Evolutionary conservation across 1,284 basidiomycete genomes (phyloP).

Genomic region (Dichomitus squalens): DNA sequence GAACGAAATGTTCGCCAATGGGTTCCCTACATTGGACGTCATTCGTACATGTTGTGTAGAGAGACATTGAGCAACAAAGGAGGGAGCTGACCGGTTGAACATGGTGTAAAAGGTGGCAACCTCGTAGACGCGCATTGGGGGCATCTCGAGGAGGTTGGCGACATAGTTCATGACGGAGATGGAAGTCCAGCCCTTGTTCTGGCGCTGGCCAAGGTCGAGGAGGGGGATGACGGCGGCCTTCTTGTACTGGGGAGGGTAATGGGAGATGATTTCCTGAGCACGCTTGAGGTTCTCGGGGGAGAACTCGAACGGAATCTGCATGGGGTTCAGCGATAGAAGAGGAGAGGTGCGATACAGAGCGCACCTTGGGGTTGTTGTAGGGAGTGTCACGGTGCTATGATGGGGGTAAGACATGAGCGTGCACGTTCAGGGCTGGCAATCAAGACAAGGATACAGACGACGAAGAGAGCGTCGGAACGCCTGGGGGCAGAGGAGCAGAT

Average conservation of each 20-base stretch:
- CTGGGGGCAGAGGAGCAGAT: constrained; percentile 42
- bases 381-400: constrained; percentile 88
- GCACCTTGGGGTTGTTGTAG: constrained; percentile 88
- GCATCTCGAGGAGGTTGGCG: constrained; percentile 91
- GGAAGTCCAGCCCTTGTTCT: constrained; percentile 99
- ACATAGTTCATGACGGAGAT: constrained; percentile 99
- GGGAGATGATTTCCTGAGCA: constrained; percentile 88
- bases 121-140: constrained; percentile 99
- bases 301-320: constrained; percentile 90
- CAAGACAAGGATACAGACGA: constrained; percentile 40
- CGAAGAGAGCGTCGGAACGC: constrained; percentile 55
- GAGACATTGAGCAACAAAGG: neutral
- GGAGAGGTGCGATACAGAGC: neutral
- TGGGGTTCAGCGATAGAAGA: neutral
- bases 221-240: constrained; percentile 97
- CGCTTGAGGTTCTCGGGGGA: constrained; percentile 79
- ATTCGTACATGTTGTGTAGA: neutral
- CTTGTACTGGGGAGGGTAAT: constrained; percentile 97
- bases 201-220: constrained; percentile 94
- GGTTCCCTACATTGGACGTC: constrained; percentile 67
- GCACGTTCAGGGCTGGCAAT: constrained; percentile 12
- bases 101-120: constrained; percentile 99
- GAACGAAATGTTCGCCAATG: constrained; percentile 93
- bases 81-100: constrained; percentile 82
- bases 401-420: constrained; percentile 1